Conservation (phyloP, 2,329 filamentous ascomycete genomes). For the Cordyceps tenuipes region DNA sequence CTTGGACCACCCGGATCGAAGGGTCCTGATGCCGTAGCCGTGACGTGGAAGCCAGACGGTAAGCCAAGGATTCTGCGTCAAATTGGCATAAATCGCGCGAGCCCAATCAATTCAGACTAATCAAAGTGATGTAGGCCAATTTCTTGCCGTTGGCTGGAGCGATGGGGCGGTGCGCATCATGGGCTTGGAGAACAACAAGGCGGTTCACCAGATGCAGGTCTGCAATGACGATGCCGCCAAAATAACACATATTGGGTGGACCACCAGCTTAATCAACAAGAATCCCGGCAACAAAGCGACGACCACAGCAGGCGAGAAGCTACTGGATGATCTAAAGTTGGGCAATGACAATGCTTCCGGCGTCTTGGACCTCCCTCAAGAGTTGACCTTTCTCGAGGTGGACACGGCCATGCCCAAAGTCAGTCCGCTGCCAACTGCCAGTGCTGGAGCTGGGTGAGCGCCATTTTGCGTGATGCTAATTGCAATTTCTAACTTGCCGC, state of each 20-base stretch:
- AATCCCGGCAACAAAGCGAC: not conserved
- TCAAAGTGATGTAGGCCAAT: slow-evolving; percentile 46
- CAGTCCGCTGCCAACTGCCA: slow-evolving; percentile 55
- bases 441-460: slow-evolving; percentile 54
- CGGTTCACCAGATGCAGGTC: slow-evolving; percentile 61
- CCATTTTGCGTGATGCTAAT: not conserved
- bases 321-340: not conserved
- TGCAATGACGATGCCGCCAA: slow-evolving; percentile 33
- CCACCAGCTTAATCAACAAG: slow-evolving; percentile 32
- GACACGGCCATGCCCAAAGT: slow-evolving; percentile 70
- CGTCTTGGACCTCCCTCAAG: slow-evolving; percentile 57
- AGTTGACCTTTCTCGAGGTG: slow-evolving; percentile 66
- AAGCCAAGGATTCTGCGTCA: slow-evolving; percentile 18
- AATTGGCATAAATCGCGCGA: not conserved
- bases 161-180: slow-evolving; percentile 71
- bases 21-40: slow-evolving; percentile 35
- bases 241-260: slow-evolving; percentile 48
- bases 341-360: not conserved
- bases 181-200: slow-evolving; percentile 72
- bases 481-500: slow-evolving; percentile 14
- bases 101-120: slow-evolving; percentile 12
- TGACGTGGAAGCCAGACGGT: slow-evolving; percentile 65
- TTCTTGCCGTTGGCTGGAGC: slow-evolving; percentile 75
- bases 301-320: not conserved
- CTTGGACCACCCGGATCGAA: slow-evolving; percentile 31